These are phyloP conservation scores for Plantago rigida DNA, from an alignment of 305 asterid genomes.

Conservation along the genomic window DNA sequence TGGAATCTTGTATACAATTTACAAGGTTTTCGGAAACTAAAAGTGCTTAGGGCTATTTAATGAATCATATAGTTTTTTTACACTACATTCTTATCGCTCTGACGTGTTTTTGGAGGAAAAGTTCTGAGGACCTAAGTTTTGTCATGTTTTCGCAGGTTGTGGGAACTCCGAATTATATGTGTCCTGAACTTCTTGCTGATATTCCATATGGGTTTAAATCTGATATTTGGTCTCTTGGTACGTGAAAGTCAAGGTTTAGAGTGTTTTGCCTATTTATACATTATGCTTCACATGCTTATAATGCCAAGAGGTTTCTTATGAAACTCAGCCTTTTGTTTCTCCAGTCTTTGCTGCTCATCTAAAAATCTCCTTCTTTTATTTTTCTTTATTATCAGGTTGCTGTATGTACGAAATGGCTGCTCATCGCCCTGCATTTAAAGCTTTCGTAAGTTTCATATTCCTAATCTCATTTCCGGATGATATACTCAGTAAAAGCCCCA, in stretches of 20 bases:
- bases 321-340: not conserved
- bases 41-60: no score
- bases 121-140: slow-evolving; percentile 14
- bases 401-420: slow-evolving; percentile 99
- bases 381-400: slow-evolving; percentile 55
- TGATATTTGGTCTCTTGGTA: slow-evolving; percentile 99
- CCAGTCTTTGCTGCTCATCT: not conserved
- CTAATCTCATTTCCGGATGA: not conserved
- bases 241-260: slow-evolving; percentile 15
- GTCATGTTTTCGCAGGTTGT: slow-evolving; percentile 54
- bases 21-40: no score
- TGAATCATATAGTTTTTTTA: no score
- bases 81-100: no score
- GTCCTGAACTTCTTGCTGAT: slow-evolving; percentile 97
- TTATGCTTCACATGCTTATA: not conserved
- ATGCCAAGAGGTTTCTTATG: not conserved
- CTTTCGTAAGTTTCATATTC: slow-evolving; percentile 50
- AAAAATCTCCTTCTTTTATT: slow-evolving; percentile 4
- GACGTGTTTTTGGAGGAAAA: slow-evolving; percentile 1
- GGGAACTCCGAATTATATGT: slow-evolving; percentile 99
- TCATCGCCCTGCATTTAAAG: slow-evolving; percentile 93
- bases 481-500: no score
- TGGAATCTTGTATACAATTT: no score
- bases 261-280: not conserved
- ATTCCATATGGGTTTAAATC: slow-evolving; percentile 96